A percentile compares a stretch with the other conserved stretches of the same genome.
These are phyloP conservation scores for Paramecium tetraurelia DNA, from an alignment of 73 alveolate species.

Conservation along the genomic window DNA sequence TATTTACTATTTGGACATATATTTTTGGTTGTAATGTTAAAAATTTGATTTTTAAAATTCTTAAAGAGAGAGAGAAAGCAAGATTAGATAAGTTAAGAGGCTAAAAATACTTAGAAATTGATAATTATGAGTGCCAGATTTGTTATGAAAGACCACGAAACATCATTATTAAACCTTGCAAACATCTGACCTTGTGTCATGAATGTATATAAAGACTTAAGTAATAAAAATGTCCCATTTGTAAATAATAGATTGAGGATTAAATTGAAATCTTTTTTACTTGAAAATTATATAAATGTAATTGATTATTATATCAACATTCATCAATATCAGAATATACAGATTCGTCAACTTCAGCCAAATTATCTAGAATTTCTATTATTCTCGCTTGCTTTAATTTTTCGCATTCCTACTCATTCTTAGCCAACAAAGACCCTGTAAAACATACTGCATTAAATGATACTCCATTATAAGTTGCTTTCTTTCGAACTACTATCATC, in stretches of 20 bases:
- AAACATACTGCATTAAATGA: constrained; percentile 11
- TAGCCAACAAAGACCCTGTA: constrained; percentile 31
- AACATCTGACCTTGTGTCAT: background rate
- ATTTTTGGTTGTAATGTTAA: background rate
- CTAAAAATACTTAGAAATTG: background rate
- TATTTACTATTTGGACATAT: background rate
- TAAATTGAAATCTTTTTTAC: constrained; percentile 9
- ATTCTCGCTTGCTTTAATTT: background rate
- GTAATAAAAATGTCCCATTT: background rate
- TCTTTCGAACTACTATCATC: constrained; percentile 11
- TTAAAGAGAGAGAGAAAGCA: background rate
- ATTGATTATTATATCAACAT: background rate
- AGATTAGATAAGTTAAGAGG: constrained; percentile 26
- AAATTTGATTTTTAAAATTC: background rate
- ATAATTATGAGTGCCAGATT: background rate
- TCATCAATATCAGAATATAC: background rate
- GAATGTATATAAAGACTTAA: background rate
- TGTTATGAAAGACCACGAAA: constrained; percentile 28
- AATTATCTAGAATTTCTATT: background rate
- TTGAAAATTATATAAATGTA: background rate
- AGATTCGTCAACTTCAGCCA: background rate
- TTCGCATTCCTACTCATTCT: background rate
- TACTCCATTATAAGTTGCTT: background rate
- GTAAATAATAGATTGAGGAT: background rate
- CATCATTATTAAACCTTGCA: background rate